A percentile compares a stretch with the other conserved stretches of the same genome.
Evolutionary conservation across 2,329 filamentous ascomycete genomes (phyloP).

Genomic region (Apiospora phragmitis): DNA sequence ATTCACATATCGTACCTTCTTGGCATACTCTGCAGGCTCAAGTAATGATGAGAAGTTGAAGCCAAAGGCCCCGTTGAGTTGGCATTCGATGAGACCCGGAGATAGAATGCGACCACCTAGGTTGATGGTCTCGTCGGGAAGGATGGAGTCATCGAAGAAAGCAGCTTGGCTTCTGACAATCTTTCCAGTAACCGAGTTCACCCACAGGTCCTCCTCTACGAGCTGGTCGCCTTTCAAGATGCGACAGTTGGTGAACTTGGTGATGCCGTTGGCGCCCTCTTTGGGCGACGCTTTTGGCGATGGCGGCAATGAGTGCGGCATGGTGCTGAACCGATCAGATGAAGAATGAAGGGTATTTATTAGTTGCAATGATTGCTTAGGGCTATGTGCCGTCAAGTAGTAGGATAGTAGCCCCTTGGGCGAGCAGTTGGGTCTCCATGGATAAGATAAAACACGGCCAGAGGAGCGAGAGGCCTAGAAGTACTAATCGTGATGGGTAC

Average conservation of each 20-base stretch:
- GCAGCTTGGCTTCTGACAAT: conserved; percentile 70
- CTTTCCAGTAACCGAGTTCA: conserved; percentile 78
- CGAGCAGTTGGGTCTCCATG: conserved; percentile 32
- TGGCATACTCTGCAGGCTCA: conserved; percentile 66
- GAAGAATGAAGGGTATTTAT: no score
- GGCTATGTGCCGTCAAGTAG: conserved; percentile 32
- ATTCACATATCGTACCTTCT: conserved; percentile 72
- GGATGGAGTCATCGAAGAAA: conserved; percentile 67
- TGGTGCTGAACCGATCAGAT: neutral
- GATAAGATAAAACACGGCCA: conserved; percentile 22
- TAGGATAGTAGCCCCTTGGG: conserved; percentile 29
- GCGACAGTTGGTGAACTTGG: conserved; percentile 87
- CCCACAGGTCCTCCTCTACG: conserved; percentile 81
- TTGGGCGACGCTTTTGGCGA: conserved; percentile 49
- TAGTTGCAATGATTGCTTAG: neutral
- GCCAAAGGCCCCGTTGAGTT: conserved; percentile 89
- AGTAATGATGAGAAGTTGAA: conserved; percentile 87
- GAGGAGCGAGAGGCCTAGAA: conserved; percentile 16
- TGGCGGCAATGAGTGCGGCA: conserved; percentile 33
- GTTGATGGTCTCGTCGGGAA: conserved; percentile 75
- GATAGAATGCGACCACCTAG: conserved; percentile 80
- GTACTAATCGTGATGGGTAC: conserved; percentile 27
- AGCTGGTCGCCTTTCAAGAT: conserved; percentile 68
- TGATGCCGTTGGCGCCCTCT: conserved; percentile 57
- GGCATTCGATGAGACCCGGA: conserved; percentile 86